These are phyloP conservation scores for Solanum lignicaule DNA, from an alignment of 257 asterid species.

Conservation along the genomic window DNA sequence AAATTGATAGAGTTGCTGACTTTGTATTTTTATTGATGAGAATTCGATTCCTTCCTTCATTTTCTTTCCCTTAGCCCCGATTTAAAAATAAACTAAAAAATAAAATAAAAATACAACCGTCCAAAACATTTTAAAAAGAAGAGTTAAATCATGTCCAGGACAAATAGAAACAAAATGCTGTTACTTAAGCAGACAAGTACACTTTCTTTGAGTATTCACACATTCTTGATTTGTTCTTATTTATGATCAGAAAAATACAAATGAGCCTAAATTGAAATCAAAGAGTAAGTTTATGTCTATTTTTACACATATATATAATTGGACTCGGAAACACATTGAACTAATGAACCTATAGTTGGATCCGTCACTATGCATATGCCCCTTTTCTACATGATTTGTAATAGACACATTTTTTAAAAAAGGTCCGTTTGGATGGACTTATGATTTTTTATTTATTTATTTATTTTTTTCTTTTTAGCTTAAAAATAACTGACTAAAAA, in stretches of 20 bases:
- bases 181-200: background rate
- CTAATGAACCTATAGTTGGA: background rate
- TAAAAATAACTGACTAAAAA: too few species aligned
- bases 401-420: background rate
- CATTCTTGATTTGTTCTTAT: too few species aligned
- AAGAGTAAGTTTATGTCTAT: background rate
- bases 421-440: background rate
- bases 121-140: background rate
- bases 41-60: background rate
- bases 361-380: background rate
- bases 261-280: too few species aligned
- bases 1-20: too few species aligned
- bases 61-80: too few species aligned
- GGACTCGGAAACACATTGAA: background rate
- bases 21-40: too few species aligned
- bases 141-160: background rate
- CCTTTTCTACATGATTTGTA: background rate
- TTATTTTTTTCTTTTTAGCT: background rate
- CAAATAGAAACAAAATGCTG: background rate
- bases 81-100: too few species aligned
- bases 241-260: too few species aligned
- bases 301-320: background rate
- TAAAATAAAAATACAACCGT: too few species aligned
- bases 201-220: background rate
- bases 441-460: too few species aligned